Base-by-base conservation (phyloP, 306 rosid genomes). In the Corylus heterophylla region DNA sequence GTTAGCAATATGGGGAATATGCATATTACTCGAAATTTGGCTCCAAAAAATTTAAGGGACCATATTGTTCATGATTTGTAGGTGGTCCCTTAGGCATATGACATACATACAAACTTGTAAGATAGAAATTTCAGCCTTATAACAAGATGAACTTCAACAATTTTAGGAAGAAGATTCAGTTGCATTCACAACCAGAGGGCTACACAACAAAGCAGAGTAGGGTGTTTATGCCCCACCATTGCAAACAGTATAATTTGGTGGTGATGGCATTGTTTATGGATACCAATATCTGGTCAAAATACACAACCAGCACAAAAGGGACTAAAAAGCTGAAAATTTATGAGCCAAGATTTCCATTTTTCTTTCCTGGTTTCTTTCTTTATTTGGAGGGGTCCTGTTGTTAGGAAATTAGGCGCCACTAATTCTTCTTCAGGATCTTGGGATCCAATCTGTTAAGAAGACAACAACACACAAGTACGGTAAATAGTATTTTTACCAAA, bases 191-290 rank as follows among this genome's bases (percentile, higher is more conserved):
- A 61, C 12, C 74, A 42, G 5, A 79, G 16, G 76, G 47, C 27
- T 49, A 71, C 49, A 71, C 76, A 71, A 54, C 69, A 70, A 75
- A 62, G 7, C 64, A 16, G 58, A 76, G 69, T 71, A 4, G 22
- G 27, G 54, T 16, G 31, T 63, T 16, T 80, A 17, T 67, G 75
- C 75, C 68, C 29, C 6, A 12, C 12, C 69, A 29, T 31, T 3
- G 7, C 45, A 42, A 7, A 11, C 42, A 27, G 29, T 62, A 11
- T 12, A 12, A 9, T 42, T 42, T 42, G 7, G 7, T 12, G 73
- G 49, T 51, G 35, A 42, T 7, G 59, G 45, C 58, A 27, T 6
- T 44, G 16, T 25, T 20, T 45, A 66, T 12, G 1, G 49, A 54
- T 63, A 42, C 71, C 73, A 39, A 47, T 31, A 10, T 59, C 55